Conservation (phyloP, 805 yeast genomes). For the Candida silvicultrix region DNA sequence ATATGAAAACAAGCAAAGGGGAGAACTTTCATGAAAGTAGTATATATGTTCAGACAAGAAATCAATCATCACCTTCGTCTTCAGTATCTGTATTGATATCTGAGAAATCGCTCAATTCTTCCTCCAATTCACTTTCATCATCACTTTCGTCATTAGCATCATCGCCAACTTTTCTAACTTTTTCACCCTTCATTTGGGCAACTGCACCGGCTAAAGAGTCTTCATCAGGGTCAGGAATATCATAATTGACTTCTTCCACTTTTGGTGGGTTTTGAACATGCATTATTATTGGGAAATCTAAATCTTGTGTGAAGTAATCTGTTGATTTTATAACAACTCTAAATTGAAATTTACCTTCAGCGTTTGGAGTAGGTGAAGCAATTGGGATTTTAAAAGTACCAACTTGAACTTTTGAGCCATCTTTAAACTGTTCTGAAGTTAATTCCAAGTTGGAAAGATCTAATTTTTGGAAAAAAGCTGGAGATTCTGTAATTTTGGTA, state of each 20-base stretch:
- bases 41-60: too few relatives aligned
- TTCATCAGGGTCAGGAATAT: constrained; percentile 67
- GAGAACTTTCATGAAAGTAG: too few relatives aligned
- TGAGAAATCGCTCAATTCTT: constrained; percentile 33
- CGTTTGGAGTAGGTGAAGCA: constrained; percentile 71
- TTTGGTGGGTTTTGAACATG: constrained; percentile 57
- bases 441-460: constrained; percentile 51
- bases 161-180: constrained; percentile 37
- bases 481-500: constrained; percentile 69
- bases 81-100: constrained; percentile 64
- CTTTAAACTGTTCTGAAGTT: constrained; percentile 40
- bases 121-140: constrained; percentile 36
- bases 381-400: constrained; percentile 75
- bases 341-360: constrained; percentile 59
- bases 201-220: constrained; percentile 72
- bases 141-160: constrained; percentile 36
- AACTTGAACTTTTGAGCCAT: constrained; percentile 31
- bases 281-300: constrained; percentile 65
- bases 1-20: background rate
- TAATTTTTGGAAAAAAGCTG: constrained; percentile 42
- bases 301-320: constrained; percentile 77
- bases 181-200: constrained; percentile 61
- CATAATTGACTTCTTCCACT: constrained; percentile 42
- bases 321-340: constrained; percentile 65
- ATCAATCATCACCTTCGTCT: constrained; percentile 35